These are phyloP conservation scores for Cordyceps cateniannulata DNA, from an alignment of 2,329 filamentous ascomycete genomes.

Conservation along the genomic window DNA sequence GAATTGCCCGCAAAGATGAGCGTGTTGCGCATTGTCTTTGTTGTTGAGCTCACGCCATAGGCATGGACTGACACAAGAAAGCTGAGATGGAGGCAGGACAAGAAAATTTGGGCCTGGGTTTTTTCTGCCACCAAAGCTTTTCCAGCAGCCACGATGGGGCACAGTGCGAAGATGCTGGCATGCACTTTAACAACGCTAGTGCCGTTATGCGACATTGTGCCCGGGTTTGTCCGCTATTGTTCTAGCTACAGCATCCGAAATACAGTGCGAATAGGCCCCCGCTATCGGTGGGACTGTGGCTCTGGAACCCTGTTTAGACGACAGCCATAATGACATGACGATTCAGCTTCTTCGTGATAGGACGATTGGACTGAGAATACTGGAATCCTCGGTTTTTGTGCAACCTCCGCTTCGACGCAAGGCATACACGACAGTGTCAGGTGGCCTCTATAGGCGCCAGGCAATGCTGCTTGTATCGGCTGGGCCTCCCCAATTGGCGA, in stretches of 20 bases:
- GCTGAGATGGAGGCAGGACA: conserved; percentile 17
- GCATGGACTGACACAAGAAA: conserved; percentile 17
- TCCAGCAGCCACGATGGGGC: neutral
- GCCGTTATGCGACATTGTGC: neutral
- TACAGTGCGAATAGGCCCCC: conserved; percentile 9
- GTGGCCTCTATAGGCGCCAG: conserved; percentile 1
- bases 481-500: conserved; percentile 5
- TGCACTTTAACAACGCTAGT: neutral
- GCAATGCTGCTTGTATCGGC: neutral
- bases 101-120: conserved; percentile 8
- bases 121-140: neutral
- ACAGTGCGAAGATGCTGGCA: neutral
- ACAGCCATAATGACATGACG: neutral
- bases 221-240: neutral
- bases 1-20: conserved; percentile 63
- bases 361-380: neutral
- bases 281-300: conserved; percentile 7
- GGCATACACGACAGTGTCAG: conserved; percentile 15
- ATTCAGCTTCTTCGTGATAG: neutral
- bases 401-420: neutral
- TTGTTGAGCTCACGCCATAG: conserved; percentile 22
- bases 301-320: neutral
- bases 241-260: neutral
- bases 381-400: neutral
- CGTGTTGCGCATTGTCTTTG: conserved; percentile 56